Conservation (phyloP, 345 rosid genomes). For the Passiflora organensis region DNA sequence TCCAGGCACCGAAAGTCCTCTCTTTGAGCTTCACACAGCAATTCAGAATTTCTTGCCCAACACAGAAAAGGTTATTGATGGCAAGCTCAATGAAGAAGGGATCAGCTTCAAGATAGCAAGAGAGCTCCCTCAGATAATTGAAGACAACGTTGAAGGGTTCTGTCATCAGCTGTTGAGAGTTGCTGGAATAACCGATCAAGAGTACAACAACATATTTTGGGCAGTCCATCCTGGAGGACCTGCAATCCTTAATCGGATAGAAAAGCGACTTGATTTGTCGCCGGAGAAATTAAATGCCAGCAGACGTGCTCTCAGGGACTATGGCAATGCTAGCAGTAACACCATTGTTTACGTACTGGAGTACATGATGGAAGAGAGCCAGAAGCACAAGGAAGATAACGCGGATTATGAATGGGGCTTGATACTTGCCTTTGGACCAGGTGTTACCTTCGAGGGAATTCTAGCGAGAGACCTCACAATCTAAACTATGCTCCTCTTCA, state of each 20-base stretch:
- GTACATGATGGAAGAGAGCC: conserved; percentile 79
- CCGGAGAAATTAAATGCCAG: conserved; percentile 81
- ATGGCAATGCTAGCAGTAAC: conserved; percentile 93
- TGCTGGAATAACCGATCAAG: conserved; percentile 36
- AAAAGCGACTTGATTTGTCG: conserved; percentile 60
- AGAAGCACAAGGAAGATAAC: conserved; percentile 29
- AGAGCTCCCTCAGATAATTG: conserved; percentile 92
- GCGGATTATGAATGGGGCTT: conserved; percentile 61
- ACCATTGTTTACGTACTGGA: conserved; percentile 86
- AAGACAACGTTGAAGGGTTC: conserved; percentile 79
- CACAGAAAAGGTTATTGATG: conserved; percentile 76
- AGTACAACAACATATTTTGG: conserved; percentile 82
- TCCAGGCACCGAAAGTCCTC: conserved; percentile 50
- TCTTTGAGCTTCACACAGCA: conserved; percentile 83
- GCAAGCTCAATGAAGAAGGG: conserved; percentile 85
- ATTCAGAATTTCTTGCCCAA: conserved; percentile 75
- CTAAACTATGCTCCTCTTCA: conserved; percentile 14
- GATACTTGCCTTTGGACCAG: conserved; percentile 92
- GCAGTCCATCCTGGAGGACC: conserved; percentile 99
- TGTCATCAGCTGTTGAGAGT: conserved; percentile 54
- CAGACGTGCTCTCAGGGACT: conserved; percentile 81
- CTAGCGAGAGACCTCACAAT: conserved; percentile 73
- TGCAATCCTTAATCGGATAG: conserved; percentile 80
- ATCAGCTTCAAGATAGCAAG: conserved; percentile 80
- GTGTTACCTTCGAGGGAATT: conserved; percentile 94